Conservation (phyloP, 441 rosid genomes). For the Erodium trifolium region DNA sequence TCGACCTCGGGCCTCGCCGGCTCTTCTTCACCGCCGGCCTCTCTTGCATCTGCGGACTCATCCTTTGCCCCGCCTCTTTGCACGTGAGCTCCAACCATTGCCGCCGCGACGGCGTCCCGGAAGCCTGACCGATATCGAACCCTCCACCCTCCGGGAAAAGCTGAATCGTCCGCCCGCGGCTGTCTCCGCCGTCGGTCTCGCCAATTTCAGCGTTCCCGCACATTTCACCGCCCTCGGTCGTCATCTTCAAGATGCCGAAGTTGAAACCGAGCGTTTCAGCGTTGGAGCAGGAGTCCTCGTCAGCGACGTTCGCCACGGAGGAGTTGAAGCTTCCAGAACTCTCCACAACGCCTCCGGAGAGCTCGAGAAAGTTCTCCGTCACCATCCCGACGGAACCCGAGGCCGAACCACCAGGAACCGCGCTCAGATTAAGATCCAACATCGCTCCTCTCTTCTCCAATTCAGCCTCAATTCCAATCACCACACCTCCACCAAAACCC, state of each 20-base stretch:
- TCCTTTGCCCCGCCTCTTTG: conserved; percentile 17
- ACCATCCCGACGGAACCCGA: conserved; percentile 8
- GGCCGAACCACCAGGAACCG: conserved; percentile 9
- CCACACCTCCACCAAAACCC: too few species aligned
- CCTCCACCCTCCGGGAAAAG: conserved; percentile 31
- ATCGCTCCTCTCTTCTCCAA: conserved; percentile 3
- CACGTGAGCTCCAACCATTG: conserved; percentile 32
- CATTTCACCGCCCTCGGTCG: neutral
- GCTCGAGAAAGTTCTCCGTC: conserved; percentile 16
- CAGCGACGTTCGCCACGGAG: conserved; percentile 15
- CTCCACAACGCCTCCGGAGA: conserved; percentile 21
- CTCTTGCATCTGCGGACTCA: conserved; percentile 12
- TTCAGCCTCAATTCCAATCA: too few species aligned
- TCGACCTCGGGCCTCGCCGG: conserved; percentile 81
- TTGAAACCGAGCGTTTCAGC: conserved; percentile 14
- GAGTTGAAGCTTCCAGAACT: conserved; percentile 36
- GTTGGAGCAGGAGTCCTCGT: conserved; percentile 29
- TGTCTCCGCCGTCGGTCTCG: neutral
- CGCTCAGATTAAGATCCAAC: conserved; percentile 43
- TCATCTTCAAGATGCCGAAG: conserved; percentile 24
- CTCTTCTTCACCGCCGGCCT: conserved; percentile 43
- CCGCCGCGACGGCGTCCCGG: conserved; percentile 18
- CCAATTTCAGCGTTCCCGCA: too few species aligned
- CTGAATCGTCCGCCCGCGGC: conserved; percentile 26
- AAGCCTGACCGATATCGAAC: neutral